These are phyloP conservation scores for Fusarium sp. DNA, from an alignment of 2,329 filamentous ascomycete genomes.

Conservation along the genomic window DNA sequence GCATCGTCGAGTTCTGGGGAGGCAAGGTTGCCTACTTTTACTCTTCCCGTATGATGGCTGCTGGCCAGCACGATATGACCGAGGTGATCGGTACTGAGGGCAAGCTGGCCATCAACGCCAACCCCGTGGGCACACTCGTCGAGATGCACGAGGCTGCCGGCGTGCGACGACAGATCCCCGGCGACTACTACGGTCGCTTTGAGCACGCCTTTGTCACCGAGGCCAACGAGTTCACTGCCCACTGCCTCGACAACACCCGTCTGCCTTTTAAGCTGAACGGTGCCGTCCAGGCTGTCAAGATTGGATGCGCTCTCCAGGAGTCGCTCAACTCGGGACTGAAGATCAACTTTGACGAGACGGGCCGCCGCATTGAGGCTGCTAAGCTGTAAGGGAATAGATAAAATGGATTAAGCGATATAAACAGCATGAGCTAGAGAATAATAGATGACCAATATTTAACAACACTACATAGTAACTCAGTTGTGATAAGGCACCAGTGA, in stretches of 20 bases:
- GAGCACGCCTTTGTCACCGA: slow-evolving; percentile 71
- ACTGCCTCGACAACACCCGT: slow-evolving; percentile 65
- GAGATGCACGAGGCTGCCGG: slow-evolving; percentile 62
- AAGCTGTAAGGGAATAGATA: slow-evolving; percentile 31
- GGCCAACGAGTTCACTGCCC: slow-evolving; percentile 71
- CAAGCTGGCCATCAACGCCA: slow-evolving; percentile 70
- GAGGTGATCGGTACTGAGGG: slow-evolving; percentile 75
- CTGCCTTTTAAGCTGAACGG: slow-evolving; percentile 68
- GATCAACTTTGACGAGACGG: slow-evolving; percentile 67
- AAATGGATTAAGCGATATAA: not conserved
- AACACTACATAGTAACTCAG: not conserved
- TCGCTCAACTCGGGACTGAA: slow-evolving; percentile 64
- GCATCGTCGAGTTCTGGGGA: slow-evolving; percentile 73
- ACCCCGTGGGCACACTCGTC: slow-evolving; percentile 65
- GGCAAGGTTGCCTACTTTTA: slow-evolving; percentile 75
- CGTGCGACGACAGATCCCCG: slow-evolving; percentile 68
- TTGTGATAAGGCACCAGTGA: not conserved
- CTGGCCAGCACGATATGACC: slow-evolving; percentile 74
- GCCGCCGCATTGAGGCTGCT: slow-evolving; percentile 36
- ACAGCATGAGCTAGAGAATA: slow-evolving; percentile 14
- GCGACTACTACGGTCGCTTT: slow-evolving; percentile 72
- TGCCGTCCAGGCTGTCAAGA: slow-evolving; percentile 69
- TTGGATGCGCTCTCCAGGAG: slow-evolving; percentile 71
- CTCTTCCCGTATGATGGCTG: slow-evolving; percentile 74
- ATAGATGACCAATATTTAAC: not conserved